Percentiles rank a stretch among this genome's conserved stretches.
phyloP scores from a whole-genome alignment of 345 rosid genomes.

The Rhodamnia rubescens region DNA sequence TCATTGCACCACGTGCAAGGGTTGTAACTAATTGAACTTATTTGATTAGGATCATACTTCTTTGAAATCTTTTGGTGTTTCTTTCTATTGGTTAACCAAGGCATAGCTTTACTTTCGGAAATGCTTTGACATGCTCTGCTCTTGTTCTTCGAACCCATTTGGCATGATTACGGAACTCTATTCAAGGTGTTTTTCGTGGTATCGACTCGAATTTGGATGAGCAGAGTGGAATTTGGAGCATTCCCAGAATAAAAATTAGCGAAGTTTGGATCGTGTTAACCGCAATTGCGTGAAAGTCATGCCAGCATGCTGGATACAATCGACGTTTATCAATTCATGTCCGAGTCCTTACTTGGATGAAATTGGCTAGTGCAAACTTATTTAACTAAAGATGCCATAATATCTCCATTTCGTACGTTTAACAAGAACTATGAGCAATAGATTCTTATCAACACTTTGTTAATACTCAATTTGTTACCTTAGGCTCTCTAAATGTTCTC shows the following conservation, averaged over 20 bases:
- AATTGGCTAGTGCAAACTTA: background rate
- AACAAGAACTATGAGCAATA: background rate
- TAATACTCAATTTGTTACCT: background rate
- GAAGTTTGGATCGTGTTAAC: background rate
- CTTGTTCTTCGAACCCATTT: background rate
- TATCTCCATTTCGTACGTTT: background rate
- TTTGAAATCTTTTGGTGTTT: background rate
- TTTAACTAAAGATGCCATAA: background rate
- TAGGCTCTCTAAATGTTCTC: background rate
- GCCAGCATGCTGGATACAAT: background rate
- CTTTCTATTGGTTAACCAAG: background rate
- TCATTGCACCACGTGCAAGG: background rate
- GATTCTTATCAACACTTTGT: background rate
- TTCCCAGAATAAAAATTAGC: background rate
- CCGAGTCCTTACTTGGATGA: background rate
- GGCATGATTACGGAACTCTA: background rate
- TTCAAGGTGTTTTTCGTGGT: background rate
- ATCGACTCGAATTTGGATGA: background rate
- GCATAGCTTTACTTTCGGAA: background rate
- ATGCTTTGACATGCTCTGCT: background rate
- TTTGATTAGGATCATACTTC: background rate
- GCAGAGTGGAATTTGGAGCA: background rate
- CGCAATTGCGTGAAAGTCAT: background rate
- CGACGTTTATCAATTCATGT: background rate
- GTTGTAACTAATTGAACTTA: background rate